These are phyloP conservation scores for Silene conica DNA, from an alignment of 148 eudicot species.

Conservation along the genomic window DNA sequence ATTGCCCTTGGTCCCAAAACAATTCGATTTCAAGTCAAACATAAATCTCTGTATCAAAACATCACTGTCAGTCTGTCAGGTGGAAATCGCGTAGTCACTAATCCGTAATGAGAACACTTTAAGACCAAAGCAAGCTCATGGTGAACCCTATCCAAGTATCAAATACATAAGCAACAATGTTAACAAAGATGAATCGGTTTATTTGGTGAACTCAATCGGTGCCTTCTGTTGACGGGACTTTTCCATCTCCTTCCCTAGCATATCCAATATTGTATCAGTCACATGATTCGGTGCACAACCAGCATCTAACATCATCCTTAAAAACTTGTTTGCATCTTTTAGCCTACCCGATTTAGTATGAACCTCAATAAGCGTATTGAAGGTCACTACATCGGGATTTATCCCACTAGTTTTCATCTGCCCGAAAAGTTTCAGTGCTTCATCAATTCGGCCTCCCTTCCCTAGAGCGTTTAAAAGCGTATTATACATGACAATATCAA, in stretches of 20 bases:
- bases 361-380: conserved; percentile 70
- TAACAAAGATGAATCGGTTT: conserved; percentile 21
- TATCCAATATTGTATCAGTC: conserved; percentile 71
- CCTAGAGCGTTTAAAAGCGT: conserved; percentile 78
- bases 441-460: conserved; percentile 72
- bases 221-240: conserved; percentile 44
- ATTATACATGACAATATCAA: conserved; percentile 86
- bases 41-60: no score
- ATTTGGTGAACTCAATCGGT: conserved; percentile 27
- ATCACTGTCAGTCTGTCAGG: neutral
- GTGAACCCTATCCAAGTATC: no score
- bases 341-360: conserved; percentile 63
- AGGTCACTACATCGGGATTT: conserved; percentile 79
- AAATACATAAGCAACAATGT: neutral
- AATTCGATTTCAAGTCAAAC: neutral
- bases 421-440: conserved; percentile 51
- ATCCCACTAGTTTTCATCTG: conserved; percentile 74
- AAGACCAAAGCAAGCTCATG: neutral
- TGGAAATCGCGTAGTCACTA: neutral
- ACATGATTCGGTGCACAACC: conserved; percentile 82
- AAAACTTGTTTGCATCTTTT: conserved; percentile 61
- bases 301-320: conserved; percentile 84
- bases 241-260: conserved; percentile 62
- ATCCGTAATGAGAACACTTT: neutral
- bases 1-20: no score